Percentiles rank a stretch among this genome's conserved stretches.
Evolutionary conservation across 1,284 basidiomycete species (phyloP).

Genomic region (Phlebopus sp.): DNA sequence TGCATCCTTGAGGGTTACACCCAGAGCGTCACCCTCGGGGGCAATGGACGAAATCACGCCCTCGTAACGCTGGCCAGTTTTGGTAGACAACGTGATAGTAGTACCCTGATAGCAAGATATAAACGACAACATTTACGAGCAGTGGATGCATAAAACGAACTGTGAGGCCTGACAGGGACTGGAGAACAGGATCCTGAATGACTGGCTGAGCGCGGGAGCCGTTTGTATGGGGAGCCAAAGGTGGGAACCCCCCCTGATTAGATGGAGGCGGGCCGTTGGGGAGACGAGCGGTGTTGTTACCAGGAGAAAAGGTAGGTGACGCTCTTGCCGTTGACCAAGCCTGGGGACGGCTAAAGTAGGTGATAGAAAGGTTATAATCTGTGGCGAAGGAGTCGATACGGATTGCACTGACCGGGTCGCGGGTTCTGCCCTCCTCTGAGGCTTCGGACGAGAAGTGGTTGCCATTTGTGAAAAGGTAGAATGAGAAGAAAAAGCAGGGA

Average conservation of each 20-base stretch:
- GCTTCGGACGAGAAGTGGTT: slow-evolving; percentile 57
- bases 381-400: slow-evolving; percentile 14
- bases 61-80: slow-evolving; percentile 65
- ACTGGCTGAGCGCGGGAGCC: slow-evolving; percentile 43
- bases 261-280: slow-evolving; percentile 40
- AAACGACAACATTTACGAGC: slow-evolving; percentile 16
- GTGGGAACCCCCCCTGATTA: slow-evolving; percentile 46
- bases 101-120: slow-evolving; percentile 51
- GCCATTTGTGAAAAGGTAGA: slow-evolving; percentile 46
- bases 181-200: slow-evolving; percentile 54
- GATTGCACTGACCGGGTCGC: slow-evolving; percentile 48
- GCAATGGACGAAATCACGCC: slow-evolving; percentile 63
- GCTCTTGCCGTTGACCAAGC: slow-evolving; percentile 65
- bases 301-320: slow-evolving; percentile 64
- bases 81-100: slow-evolving; percentile 67
- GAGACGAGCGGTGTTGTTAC: slow-evolving; percentile 46
- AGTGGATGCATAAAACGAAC: slow-evolving; percentile 40
- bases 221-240: slow-evolving; percentile 45
- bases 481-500: slow-evolving; percentile 32
- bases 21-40: slow-evolving; percentile 62
- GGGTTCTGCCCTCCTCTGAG: slow-evolving; percentile 56
- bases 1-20: slow-evolving; percentile 73
- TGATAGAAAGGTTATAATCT: slow-evolving; percentile 10
- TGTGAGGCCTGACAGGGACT: slow-evolving; percentile 60
- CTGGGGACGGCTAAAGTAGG: slow-evolving; percentile 44